Conservation (phyloP, 352 stramenopile species). For the Stramenopiles sp. region DNA sequence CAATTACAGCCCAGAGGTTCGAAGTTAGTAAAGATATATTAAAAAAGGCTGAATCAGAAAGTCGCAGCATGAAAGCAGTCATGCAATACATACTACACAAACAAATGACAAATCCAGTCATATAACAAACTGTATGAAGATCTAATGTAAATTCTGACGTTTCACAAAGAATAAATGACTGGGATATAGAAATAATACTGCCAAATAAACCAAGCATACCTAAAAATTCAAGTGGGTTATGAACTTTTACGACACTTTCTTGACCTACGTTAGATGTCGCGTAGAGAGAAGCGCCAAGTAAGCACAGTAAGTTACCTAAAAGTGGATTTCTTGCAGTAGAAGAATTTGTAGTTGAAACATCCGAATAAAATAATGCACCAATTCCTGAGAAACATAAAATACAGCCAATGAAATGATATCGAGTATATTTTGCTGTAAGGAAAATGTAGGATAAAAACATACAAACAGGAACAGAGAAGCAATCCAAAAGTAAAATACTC, state of each 20-base stretch:
- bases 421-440: slow-evolving; percentile 19
- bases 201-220: slow-evolving; percentile 62
- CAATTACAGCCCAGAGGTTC: slow-evolving; percentile 64
- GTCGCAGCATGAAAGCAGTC: slow-evolving; percentile 34
- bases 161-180: slow-evolving; percentile 38
- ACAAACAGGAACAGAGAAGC: slow-evolving; percentile 62
- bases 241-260: slow-evolving; percentile 24
- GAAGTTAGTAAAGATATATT: slow-evolving; percentile 78
- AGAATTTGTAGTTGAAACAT: slow-evolving; percentile 21
- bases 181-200: slow-evolving; percentile 36
- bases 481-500: slow-evolving; percentile 70
- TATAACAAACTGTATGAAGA: slow-evolving; percentile 17
- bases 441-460: slow-evolving; percentile 61
- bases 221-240: slow-evolving; percentile 39
- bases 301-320: slow-evolving; percentile 34
- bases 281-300: slow-evolving; percentile 54
- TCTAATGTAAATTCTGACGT: slow-evolving; percentile 15
- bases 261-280: slow-evolving; percentile 53
- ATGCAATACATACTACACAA: slow-evolving; percentile 54
- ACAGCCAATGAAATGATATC: slow-evolving; percentile 29
- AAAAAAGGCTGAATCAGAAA: slow-evolving; percentile 59
- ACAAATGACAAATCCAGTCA: slow-evolving; percentile 32
- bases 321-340: neutral
- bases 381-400: slow-evolving; percentile 40
- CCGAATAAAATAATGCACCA: slow-evolving; percentile 33